These are phyloP conservation scores for Solanum pinnatisectum DNA, from an alignment of 257 asterid species.

Conservation along the genomic window DNA sequence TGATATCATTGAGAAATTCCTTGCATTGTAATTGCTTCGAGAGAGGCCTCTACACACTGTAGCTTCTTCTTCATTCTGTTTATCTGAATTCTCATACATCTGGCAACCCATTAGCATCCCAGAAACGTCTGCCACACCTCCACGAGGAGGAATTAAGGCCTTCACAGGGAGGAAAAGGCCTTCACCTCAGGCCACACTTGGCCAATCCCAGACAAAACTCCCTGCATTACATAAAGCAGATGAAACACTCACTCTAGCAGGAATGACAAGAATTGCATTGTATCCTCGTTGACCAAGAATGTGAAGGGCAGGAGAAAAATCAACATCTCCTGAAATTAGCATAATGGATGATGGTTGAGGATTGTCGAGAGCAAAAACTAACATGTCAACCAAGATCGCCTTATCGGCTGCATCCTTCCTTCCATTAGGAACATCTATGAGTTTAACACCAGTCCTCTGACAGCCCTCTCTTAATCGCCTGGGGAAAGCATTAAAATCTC, in stretches of 20 bases:
- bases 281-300: neutral
- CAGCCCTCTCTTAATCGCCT: neutral
- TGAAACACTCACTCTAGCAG: neutral
- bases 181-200: neutral
- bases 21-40: constrained; percentile 13
- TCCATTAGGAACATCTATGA: neutral
- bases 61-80: constrained; percentile 61
- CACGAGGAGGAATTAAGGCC: constrained; percentile 22
- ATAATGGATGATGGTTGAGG: neutral
- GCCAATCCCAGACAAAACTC: neutral
- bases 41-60: constrained; percentile 57
- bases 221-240: neutral
- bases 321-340: neutral
- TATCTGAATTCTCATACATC: constrained; percentile 26
- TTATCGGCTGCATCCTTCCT: neutral
- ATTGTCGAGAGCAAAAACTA: neutral
- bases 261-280: neutral
- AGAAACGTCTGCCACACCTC: constrained; percentile 23
- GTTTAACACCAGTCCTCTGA: neutral
- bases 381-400: neutral
- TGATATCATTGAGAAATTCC: constrained; percentile 38
- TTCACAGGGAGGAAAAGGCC: constrained; percentile 14
- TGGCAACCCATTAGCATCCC: constrained; percentile 28
- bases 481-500: constrained; percentile 45
- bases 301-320: neutral